These are phyloP conservation scores for Entomortierella lignicola DNA, from an alignment of 192 early-diverging fungal species.

Conservation along the genomic window DNA sequence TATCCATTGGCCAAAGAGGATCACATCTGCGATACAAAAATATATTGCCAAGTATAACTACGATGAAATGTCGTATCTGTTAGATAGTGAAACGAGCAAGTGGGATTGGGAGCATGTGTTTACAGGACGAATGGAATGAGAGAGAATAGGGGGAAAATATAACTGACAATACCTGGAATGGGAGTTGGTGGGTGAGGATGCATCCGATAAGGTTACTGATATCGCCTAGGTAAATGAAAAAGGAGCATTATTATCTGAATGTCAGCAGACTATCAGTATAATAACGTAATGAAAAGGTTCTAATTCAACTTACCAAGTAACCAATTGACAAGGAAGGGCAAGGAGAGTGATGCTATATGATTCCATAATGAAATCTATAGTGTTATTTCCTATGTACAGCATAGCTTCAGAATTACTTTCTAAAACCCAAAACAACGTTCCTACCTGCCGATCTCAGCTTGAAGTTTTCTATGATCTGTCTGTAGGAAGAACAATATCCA, in stretches of 20 bases:
- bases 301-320: slow-evolving; percentile 60
- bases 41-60: slow-evolving; percentile 65
- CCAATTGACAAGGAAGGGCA: slow-evolving; percentile 74
- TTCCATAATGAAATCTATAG: neutral
- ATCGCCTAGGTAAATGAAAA: slow-evolving; percentile 63
- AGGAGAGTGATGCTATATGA: slow-evolving; percentile 59
- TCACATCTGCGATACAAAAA: slow-evolving; percentile 56
- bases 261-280: neutral
- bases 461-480: slow-evolving; percentile 68
- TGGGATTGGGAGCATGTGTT: no score
- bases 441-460: slow-evolving; percentile 54
- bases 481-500: slow-evolving; percentile 4
- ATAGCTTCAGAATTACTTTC: no score
- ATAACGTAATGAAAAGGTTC: neutral
- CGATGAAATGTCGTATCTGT: slow-evolving; percentile 28
- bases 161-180: slow-evolving; percentile 69
- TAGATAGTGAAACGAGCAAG: neutral
- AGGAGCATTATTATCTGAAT: neutral
- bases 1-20: slow-evolving; percentile 55
- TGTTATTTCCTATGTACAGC: no score
- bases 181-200: slow-evolving; percentile 75
- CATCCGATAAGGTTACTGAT: slow-evolving; percentile 77
- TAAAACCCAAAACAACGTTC: no score
- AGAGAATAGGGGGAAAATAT: neutral
- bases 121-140: neutral